phyloP scores from a whole-genome alignment of 2,329 filamentous ascomycete species.

The Grosmannia serpens region DNA sequence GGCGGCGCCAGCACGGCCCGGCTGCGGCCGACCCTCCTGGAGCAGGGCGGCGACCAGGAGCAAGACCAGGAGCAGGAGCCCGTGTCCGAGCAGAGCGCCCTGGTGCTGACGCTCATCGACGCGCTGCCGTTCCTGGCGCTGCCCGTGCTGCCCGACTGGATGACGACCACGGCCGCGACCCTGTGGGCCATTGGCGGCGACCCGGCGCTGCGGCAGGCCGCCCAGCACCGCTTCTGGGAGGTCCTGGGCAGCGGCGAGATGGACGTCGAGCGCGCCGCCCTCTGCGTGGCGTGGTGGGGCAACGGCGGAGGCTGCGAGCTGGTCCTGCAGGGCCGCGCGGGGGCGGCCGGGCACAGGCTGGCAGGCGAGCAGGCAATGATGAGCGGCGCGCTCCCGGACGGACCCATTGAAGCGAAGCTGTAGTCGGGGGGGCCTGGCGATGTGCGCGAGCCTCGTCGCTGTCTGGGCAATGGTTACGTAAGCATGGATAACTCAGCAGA shows the following conservation, averaged over 20 bases:
- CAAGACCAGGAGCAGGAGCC: slow-evolving; percentile 18
- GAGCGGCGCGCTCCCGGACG: slow-evolving; percentile 37
- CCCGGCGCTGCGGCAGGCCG: slow-evolving; percentile 47
- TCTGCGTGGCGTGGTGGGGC: slow-evolving; percentile 82
- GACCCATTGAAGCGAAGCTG: slow-evolving; percentile 18
- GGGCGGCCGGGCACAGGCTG: slow-evolving; percentile 10
- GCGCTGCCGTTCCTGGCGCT: slow-evolving; percentile 63
- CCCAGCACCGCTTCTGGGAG: slow-evolving; percentile 66
- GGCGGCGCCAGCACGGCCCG: slow-evolving; percentile 34
- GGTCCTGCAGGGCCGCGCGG: slow-evolving; percentile 27
- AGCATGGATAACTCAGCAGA: too few relatives aligned
- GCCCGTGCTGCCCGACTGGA: slow-evolving; percentile 65
- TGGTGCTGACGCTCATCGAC: slow-evolving; percentile 69
- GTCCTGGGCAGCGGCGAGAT: slow-evolving; percentile 71
- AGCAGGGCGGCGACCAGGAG: background rate
- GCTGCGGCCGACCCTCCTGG: slow-evolving; percentile 14
- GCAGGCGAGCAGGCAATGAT: slow-evolving; percentile 26
- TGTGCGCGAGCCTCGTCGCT: too few relatives aligned
- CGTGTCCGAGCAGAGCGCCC: slow-evolving; percentile 67
- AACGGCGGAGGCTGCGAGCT: slow-evolving; percentile 42
- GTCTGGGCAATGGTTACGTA: too few relatives aligned
- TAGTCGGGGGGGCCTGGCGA: slow-evolving; percentile 13
- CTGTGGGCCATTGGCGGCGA: slow-evolving; percentile 52
- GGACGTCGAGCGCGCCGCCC: slow-evolving; percentile 71
- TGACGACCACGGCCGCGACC: slow-evolving; percentile 57